Base-by-base conservation (phyloP, 176 grass and related monocot genomes). In the Typha latifolia region DNA sequence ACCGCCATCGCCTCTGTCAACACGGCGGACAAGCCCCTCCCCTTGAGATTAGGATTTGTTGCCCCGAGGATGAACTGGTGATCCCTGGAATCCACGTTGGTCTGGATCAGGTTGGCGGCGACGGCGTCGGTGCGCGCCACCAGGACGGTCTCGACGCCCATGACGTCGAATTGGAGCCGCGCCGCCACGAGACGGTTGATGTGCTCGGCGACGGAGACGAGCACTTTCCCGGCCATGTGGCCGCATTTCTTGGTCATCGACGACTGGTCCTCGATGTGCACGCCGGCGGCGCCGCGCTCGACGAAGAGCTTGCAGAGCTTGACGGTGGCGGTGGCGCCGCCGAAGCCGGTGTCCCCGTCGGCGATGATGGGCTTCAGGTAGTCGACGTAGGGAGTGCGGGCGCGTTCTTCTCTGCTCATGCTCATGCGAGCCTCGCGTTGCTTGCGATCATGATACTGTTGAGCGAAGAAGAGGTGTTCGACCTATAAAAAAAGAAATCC, bases 301-400 rank as follows among this genome's bases (percentile, higher is more conserved):
- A 96, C 91, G 67, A 96, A 96, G 18, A 96, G 78, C 74, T 96
- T 96, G 87, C 87, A 96, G 5, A 96, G 87, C 76, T 96, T 96
- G 66, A 91, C 84, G 1, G 91, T 96, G 56, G 87, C 84, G 12
- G 87, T 96, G 64, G 82, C 87, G 64, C 91, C 82, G 34, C 91
- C 91, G 29, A 91, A 96, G 0, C 87, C 91, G 1, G 91, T 91
- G 81, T 91, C 91, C 5, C 87, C 91, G 34, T 91, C 91, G 29
- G 84, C 91, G 70, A 91, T 79, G 70, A 96, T 96, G 5, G 91
- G 87, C 71, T 83, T 85, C 10, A 96, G 82, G 59, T 49, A 96
- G 56, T 96, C 91, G 4, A 91, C 74, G 75, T 74, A 85, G 7
- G 82, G 77, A 0, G 61, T 66, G 2, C 55, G 24, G 0, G 68